Conservation (phyloP, 2,329 filamentous ascomycete species). For the Penicillium sp. region DNA sequence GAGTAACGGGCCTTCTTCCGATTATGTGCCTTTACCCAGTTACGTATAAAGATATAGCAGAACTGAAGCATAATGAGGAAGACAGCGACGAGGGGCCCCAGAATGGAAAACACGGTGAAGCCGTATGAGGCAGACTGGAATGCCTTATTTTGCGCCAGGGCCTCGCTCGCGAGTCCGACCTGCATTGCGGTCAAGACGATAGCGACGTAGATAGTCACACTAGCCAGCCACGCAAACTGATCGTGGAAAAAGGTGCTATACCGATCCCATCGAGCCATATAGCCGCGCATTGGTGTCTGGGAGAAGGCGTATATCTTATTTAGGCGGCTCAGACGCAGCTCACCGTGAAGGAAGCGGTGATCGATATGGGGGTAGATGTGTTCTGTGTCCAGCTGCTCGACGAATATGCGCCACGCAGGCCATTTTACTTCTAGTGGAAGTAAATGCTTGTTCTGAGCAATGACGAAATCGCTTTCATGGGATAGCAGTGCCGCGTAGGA, state of each 20-base stretch:
- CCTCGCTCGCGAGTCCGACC: slow-evolving; percentile 26
- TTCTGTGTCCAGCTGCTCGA: slow-evolving; percentile 6
- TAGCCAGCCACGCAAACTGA: slow-evolving; percentile 22
- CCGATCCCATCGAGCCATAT: neutral
- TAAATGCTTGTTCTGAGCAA: slow-evolving; percentile 32
- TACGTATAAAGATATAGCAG: too few species aligned
- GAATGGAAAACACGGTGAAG: too few species aligned
- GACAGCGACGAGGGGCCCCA: too few species aligned
- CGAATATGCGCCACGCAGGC: slow-evolving; percentile 24
- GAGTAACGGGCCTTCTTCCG: too few species aligned
- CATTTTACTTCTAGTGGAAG: slow-evolving; percentile 27
- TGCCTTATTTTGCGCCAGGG: too few species aligned
- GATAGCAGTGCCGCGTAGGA: slow-evolving; percentile 31
- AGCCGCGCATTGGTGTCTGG: neutral
- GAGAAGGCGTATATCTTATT: slow-evolving; percentile 25
- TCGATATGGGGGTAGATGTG: slow-evolving; percentile 25
- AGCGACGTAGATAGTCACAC: slow-evolving; percentile 23
- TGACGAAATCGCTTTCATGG: slow-evolving; percentile 33
- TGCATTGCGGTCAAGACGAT: slow-evolving; percentile 33
- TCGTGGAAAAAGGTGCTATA: too few species aligned
- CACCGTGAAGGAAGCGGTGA: slow-evolving; percentile 39
- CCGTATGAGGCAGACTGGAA: too few species aligned
- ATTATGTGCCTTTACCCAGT: too few species aligned
- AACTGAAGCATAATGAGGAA: too few species aligned
- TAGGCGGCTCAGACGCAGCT: slow-evolving; percentile 35